Base-by-base conservation (phyloP, 73 alveolate species). In the Loxodes magnus region DNA sequence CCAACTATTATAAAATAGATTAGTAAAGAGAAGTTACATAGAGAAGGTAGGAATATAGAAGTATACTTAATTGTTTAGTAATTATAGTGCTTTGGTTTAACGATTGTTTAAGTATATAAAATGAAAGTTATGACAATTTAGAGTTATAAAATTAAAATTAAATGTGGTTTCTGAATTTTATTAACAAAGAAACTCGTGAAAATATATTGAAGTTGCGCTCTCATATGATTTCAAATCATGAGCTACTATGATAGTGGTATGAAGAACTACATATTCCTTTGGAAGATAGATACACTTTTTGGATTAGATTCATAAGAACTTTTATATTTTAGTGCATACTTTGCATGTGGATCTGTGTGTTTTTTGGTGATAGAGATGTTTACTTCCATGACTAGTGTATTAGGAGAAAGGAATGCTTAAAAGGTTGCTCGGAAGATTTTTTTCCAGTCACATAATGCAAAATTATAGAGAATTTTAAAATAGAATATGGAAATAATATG, bases 81-180 rank as follows among this genome's bases (percentile, higher is more conserved):
- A n/a, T n/a, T n/a, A n/a, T n/a, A n/a, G n/a, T n/a, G n/a, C n/a
- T n/a, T n/a, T n/a, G n/a, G n/a, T n/a, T n/a, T n/a, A n/a, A n/a
- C n/a, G n/a, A n/a, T n/a, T n/a, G n/a, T n/a, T n/a, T n/a, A n/a
- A n/a, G n/a, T n/a, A n/a, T n/a, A n/a, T n/a, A n/a, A n/a, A n/a
- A n/a, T n/a, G n/a, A n/a, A n/a, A n/a, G n/a, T n/a, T n/a, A n/a
- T n/a, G n/a, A n/a, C n/a, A n/a, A n/a, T n/a, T n/a, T n/a, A n/a
- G n/a, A n/a, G n/a, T n/a, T n/a, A n/a, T n/a, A n/a, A n/a, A n/a
- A n/a, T n/a, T n/a, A n/a, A n/a, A n/a, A n/a, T n/a, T n/a, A n/a
- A n/a, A n/a, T n/a, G 87, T 73, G 87, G 87, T 69, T 70, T 25
- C 51, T 65, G 63, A 71, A 66, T 46, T 57, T 66, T 41, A 25